Evolutionary conservation across 1,284 basidiomycete genomes (phyloP), one percentile per base, ranked within the genome.

Genomic region (Sutorius eximius): DNA sequence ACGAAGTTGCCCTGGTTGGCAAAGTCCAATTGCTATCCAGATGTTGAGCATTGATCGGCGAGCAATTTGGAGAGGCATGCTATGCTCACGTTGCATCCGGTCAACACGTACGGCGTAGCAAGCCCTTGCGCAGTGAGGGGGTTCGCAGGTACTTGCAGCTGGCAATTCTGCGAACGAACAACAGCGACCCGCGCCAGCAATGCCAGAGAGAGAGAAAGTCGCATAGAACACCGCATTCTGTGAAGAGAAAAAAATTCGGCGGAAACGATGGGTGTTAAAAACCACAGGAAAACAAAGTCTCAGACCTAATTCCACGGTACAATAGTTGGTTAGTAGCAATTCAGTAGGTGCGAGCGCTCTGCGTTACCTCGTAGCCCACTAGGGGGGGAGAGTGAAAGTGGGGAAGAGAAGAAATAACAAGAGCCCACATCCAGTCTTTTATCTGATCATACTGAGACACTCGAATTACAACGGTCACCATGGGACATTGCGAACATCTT

Each of bases 61-160:
- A 22, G 2, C 2, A 2, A 10, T 10, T 12, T 7, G 18, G 41
- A 40, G 11, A 24, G 37, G 24, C 11, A 41, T 5, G n/a, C 1
- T 3, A 9, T 24, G n/a, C 64, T 52, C 32, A 65, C 67, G 24
- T 66, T 69, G 41, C 64, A 66, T 49, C 67, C 67, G 1, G 65
- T 68, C 51, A 69, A 41, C 10, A 59, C 42, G 11, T 68, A 66
- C 8, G 64, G 67, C 2, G 63, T 64, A 2, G 64, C 63, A 18
- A 66, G 64, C 24, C 64, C 64, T 37, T 64, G 32, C 15, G 67
- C 63, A 18, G 60, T 68, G 22, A 66, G 61, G 15, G 67, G 61
- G 38, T 61, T 51, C 3, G 43, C 20, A 36, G 64, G 66, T 3
- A 65, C 51, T 34, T 63, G 52, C 34, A 65, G 16, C 29, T 53